Base-by-base conservation (phyloP, 2,329 filamentous ascomycete species). In the Fusarium sp. region DNA sequence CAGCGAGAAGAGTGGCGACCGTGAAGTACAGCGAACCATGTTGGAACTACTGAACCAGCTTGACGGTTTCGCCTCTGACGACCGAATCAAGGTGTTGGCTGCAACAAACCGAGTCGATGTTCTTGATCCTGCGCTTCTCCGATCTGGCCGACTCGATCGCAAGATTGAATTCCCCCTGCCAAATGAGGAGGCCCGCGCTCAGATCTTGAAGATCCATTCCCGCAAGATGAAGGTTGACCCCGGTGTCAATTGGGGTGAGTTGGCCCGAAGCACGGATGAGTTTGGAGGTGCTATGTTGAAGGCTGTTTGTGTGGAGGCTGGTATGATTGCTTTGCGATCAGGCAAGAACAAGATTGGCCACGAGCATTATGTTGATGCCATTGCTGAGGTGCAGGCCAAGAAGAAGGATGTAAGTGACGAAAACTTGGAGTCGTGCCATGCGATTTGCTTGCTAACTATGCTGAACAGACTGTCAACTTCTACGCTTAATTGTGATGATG, bases 91-190 rank as follows among this genome's bases (percentile, higher is more conserved):
- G 86, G 96, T 98, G 9, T 88, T 98, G 58, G 95, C 95, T 7
- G 95, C 95, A 49, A 98, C 95, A 30, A 98, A 98, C 87, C 92
- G 95, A 82, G 92, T 98, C 66, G 96, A 98, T 80, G 95, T 98
- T 12, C 88, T 98, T 23, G 96, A 98, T 81, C 95, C 95, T 12
- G 96, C 95, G 28, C 87, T 98, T 70, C 89, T 98, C 38, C 93
- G 95, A 80, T 97, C 95, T 32, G 95, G 95, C 65, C 95, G 95
- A 86, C 88, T 98, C 70, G 95, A 98, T 83, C 90, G 95, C 81
- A 98, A 98, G 88, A 98, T 98, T 79, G 96, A 99, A 84, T 99
- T 99, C 84, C 96, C 96, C 2, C 88, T 99, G 60, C 96, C 96
- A 8, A 99, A 99, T 81, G 97, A 99, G 84, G 96, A 99, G 85